A percentile compares a stretch with the other conserved stretches of the same genome.
phyloP scores from a whole-genome alignment of 163 green algal genomes.

The Prototheca wickerhamii region DNA sequence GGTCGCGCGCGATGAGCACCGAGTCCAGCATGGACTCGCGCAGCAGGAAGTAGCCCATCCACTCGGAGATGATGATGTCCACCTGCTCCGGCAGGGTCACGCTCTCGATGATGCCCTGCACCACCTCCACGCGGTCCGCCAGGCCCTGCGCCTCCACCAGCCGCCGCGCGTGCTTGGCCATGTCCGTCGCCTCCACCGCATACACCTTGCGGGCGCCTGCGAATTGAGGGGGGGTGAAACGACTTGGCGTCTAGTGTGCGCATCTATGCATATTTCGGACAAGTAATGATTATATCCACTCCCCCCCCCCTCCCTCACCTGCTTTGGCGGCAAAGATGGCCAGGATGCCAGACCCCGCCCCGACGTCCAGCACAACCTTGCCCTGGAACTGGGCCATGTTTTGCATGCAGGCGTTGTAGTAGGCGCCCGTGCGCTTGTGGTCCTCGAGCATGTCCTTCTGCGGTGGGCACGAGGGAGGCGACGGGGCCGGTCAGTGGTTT shows the following conservation, averaged over 20 bases:
- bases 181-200: conserved; percentile 92
- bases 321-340: conserved; percentile 89
- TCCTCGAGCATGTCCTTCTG: conserved; percentile 97
- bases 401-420: conserved; percentile 84
- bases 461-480: background rate
- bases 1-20: conserved; percentile 76
- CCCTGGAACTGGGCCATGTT: conserved; percentile 80
- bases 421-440: conserved; percentile 89
- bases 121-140: conserved; percentile 68
- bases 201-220: conserved; percentile 86
- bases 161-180: conserved; percentile 71
- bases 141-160: conserved; percentile 80
- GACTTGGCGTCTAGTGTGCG: no score
- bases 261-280: background rate
- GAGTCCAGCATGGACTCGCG: conserved; percentile 92
- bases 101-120: conserved; percentile 86
- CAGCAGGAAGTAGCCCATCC: conserved; percentile 93
- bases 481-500: no score
- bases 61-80: conserved; percentile 96
- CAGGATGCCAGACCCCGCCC: conserved; percentile 89
- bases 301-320: background rate
- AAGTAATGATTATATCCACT: no score
- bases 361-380: conserved; percentile 92
- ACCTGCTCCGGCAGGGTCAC: conserved; percentile 89
- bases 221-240: background rate